phyloP scores from a whole-genome alignment of 2,329 filamentous ascomycete species.

The Plenodomus lindquistii region DNA sequence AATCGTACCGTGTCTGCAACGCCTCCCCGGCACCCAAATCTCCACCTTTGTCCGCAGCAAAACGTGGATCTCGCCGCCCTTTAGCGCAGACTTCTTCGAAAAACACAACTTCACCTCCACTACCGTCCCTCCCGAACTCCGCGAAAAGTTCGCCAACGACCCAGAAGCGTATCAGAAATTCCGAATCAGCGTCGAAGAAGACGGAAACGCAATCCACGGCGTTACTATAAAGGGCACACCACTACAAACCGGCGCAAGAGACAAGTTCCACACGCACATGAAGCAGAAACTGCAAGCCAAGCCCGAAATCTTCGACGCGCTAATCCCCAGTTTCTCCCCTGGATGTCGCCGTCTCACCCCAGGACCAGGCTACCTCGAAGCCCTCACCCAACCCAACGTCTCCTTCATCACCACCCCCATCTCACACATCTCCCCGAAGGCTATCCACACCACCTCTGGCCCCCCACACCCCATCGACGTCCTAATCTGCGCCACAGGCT shows the following conservation, averaged over 20 bases:
- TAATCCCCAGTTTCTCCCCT: slow-evolving; percentile 49
- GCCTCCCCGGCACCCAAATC: slow-evolving; percentile 33
- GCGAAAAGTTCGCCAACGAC: slow-evolving; percentile 30
- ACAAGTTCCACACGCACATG: slow-evolving; percentile 49
- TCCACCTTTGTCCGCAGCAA: slow-evolving; percentile 40
- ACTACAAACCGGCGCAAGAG: slow-evolving; percentile 43
- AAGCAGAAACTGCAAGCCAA: slow-evolving; percentile 39
- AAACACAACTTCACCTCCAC: slow-evolving; percentile 42
- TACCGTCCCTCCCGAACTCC: slow-evolving; percentile 28
- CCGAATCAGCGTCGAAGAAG: slow-evolving; percentile 37
- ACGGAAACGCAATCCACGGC: slow-evolving; percentile 35
- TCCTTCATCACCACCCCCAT: slow-evolving; percentile 43
- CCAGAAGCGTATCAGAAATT: slow-evolving; percentile 38
- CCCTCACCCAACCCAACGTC: slow-evolving; percentile 48
- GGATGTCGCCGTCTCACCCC: slow-evolving; percentile 57
- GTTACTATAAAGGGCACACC: slow-evolving; percentile 43
- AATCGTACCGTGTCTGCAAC: slow-evolving; percentile 47
- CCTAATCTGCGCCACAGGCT: slow-evolving; percentile 53
- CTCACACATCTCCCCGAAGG: slow-evolving; percentile 40
- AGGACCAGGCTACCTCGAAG: slow-evolving; percentile 57
- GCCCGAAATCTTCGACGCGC: slow-evolving; percentile 47
- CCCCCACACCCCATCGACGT: slow-evolving; percentile 46
- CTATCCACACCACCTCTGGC: slow-evolving; percentile 49
- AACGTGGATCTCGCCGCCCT: slow-evolving; percentile 43
- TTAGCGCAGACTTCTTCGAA: slow-evolving; percentile 33